Evolutionary conservation across 768 basidiomycete genomes (phyloP).

Genomic region (Amanita rubescens): DNA sequence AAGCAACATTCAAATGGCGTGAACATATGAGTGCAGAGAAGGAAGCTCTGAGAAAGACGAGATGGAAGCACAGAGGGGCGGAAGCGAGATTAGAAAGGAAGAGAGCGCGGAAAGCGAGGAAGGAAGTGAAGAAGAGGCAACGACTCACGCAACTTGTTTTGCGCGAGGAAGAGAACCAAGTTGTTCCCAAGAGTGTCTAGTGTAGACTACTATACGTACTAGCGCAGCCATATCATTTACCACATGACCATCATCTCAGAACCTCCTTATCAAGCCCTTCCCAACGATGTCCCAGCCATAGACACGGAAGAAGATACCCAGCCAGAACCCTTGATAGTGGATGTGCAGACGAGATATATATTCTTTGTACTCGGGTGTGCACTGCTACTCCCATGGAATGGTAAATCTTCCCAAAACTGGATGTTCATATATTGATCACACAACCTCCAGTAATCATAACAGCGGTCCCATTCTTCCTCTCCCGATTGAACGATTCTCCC

Average conservation of each 20-base stretch:
- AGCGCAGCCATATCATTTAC: background rate
- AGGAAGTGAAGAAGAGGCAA: slow-evolving; percentile 44
- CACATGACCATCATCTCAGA: slow-evolving; percentile 25
- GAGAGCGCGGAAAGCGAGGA: slow-evolving; percentile 45
- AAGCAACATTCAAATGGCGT: slow-evolving; percentile 71
- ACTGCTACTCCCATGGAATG: slow-evolving; percentile 85
- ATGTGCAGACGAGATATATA: slow-evolving; percentile 46
- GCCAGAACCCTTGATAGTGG: slow-evolving; percentile 8
- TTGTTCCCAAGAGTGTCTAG: slow-evolving; percentile 44
- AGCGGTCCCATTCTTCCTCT: slow-evolving; percentile 73
- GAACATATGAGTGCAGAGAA: slow-evolving; percentile 49
- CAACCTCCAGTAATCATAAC: slow-evolving; percentile 66
- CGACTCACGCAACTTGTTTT: slow-evolving; percentile 49
- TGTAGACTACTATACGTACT: too few relatives aligned
- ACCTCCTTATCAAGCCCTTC: slow-evolving; percentile 35
- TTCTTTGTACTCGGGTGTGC: slow-evolving; percentile 74
- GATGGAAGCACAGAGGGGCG: slow-evolving; percentile 42
- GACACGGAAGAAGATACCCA: slow-evolving; percentile 7
- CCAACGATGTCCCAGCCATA: background rate
- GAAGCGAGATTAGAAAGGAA: slow-evolving; percentile 48
- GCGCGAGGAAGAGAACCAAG: slow-evolving; percentile 50
- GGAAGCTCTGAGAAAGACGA: slow-evolving; percentile 54
- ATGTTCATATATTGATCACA: background rate
- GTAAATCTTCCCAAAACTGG: slow-evolving; percentile 32
- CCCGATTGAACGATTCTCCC: slow-evolving; percentile 55